phyloP scores from a whole-genome alignment of 2,329 filamentous ascomycete genomes.

The Xylariaceae sp. region DNA sequence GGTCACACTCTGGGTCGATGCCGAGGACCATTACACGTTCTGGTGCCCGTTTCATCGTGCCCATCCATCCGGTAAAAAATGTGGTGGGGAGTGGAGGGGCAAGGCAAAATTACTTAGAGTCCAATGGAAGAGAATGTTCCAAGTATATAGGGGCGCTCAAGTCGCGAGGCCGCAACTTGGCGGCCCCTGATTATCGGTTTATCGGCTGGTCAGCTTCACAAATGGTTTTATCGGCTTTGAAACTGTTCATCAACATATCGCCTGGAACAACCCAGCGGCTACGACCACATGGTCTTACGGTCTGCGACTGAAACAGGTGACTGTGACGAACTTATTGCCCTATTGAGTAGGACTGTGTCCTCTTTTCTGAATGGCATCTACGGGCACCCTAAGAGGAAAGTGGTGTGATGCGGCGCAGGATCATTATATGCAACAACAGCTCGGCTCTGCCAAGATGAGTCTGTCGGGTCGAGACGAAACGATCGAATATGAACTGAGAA shows the following conservation, averaged over 20 bases:
- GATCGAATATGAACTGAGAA: too few species aligned
- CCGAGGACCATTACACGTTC: slow-evolving; percentile 28
- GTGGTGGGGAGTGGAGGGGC: slow-evolving; percentile 29
- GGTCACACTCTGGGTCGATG: slow-evolving; percentile 23
- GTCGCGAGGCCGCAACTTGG: not conserved
- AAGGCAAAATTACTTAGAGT: slow-evolving; percentile 24
- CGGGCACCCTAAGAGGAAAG: too few species aligned
- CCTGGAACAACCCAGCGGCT: not conserved
- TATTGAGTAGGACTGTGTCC: too few species aligned
- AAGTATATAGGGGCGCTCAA: slow-evolving; percentile 20
- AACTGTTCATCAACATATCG: not conserved
- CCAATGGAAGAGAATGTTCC: slow-evolving; percentile 22
- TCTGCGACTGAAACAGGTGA: not conserved
- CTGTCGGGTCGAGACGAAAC: too few species aligned
- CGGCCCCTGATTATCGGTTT: not conserved
- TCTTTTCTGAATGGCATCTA: too few species aligned
- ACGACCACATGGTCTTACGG: too few species aligned
- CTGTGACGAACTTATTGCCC: too few species aligned
- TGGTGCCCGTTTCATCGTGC: slow-evolving; percentile 34
- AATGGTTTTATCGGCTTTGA: not conserved
- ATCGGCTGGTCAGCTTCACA: not conserved
- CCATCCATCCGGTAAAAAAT: slow-evolving; percentile 19
- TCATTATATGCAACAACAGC: too few species aligned
- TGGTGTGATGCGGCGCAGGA: too few species aligned
- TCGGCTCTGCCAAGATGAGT: too few species aligned